Base-by-base conservation (phyloP, 805 yeast genomes). In the Tetrapisispora nanseiensis region DNA sequence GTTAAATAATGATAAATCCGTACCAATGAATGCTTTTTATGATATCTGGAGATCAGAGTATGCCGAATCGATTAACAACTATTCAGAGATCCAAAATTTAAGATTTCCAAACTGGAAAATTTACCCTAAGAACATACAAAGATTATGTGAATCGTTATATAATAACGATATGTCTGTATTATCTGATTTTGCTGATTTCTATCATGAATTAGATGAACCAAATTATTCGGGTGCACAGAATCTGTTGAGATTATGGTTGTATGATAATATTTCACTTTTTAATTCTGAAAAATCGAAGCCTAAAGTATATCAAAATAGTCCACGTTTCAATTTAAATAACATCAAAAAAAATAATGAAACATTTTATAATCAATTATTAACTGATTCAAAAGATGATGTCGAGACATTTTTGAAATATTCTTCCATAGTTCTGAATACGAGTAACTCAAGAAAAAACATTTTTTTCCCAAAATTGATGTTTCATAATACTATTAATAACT, bases 211-310 rank as follows among this genome's bases (percentile, higher is more conserved):
- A 10, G 44, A 48, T 3, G 39, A n/a, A 7, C n/a, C 10, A 16
- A 38, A 9, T 18, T 41, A 45, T 4, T 22, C 27, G 2, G 49
- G 48, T 19, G 36, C 54, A 19, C 51, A 48, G 33, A 47, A 47
- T 19, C 42, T 61, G 12, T 30, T 57, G 21, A 46, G 58, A 23
- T 39, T 53, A 20, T 61, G 65, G 65, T 44, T 53, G 23, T 55
- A 48, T 33, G 63, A 61, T 43, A 46, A 61, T 42, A 41, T 49
- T 5, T 42, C 44, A 13, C 35, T 54, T 10, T 33, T 58, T 11
- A 42, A 41, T 8, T 9, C 7, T 3, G 16, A 16, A 24, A 39
- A 45, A 9, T 29, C 35, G 2, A 28, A 37, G 19, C 39, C 26
- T 15, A 33, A 33, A 12, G 16, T 24, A 2, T 18, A 15, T 11